phyloP scores from a whole-genome alignment of 2,329 filamentous ascomycete genomes.

The Colletotrichum acutatum region DNA sequence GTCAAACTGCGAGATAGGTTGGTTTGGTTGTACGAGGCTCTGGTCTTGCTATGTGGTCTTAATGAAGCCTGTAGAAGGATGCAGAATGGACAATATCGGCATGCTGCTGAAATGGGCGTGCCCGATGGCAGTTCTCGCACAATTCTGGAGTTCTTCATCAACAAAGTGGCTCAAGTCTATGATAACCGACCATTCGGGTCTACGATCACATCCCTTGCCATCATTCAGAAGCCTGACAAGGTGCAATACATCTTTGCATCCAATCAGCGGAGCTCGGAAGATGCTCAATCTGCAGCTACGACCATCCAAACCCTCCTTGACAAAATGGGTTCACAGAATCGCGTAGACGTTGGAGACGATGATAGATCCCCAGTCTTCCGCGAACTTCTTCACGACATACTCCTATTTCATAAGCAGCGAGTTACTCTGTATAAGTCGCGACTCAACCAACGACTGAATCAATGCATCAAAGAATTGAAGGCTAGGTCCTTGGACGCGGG shows the following conservation, averaged over 20 bases:
- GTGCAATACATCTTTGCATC: conserved; percentile 45
- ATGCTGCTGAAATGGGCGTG: not conserved
- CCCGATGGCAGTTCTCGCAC: conserved; percentile 34
- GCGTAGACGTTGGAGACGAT: not conserved
- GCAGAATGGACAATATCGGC: not conserved
- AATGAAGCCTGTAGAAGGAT: conserved; percentile 28
- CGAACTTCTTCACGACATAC: not conserved
- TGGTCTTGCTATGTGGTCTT: conserved; percentile 42
- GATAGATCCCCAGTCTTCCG: not conserved
- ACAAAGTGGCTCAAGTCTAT: conserved; percentile 45
- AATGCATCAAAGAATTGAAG: not conserved
- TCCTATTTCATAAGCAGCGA: not conserved
- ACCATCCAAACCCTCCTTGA: not conserved
- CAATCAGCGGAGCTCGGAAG: conserved; percentile 36
- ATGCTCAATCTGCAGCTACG: not conserved
- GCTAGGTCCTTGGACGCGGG: not conserved
- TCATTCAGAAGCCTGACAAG: conserved; percentile 42
- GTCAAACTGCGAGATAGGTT: conserved; percentile 4
- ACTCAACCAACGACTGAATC: not conserved
- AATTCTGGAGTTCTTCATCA: conserved; percentile 42
- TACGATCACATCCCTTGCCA: conserved; percentile 44
- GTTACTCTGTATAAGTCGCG: not conserved
- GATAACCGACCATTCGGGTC: conserved; percentile 42
- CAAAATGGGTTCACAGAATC: not conserved
- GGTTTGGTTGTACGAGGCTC: conserved; percentile 43